phyloP scores from a whole-genome alignment of 305 asterid genomes.

The Fraxinus paxiana region DNA sequence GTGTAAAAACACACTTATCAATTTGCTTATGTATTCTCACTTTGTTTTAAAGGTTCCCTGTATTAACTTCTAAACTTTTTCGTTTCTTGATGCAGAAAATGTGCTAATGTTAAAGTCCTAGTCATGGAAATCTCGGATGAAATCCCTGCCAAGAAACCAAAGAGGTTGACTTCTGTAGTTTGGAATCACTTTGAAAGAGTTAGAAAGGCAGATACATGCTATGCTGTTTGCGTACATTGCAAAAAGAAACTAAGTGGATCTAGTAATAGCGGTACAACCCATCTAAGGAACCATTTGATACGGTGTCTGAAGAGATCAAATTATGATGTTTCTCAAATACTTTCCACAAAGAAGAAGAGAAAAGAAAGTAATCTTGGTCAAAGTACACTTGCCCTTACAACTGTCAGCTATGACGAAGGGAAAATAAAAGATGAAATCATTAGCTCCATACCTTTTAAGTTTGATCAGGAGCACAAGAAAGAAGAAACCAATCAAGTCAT shows the following conservation, averaged over 20 bases:
- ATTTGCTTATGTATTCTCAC: not conserved
- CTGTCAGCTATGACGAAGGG: slow-evolving; percentile 56
- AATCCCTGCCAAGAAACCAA: slow-evolving; percentile 71
- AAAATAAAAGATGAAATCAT: slow-evolving; percentile 59
- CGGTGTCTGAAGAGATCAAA: slow-evolving; percentile 90
- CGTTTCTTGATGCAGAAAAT: slow-evolving; percentile 29
- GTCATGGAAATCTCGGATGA: slow-evolving; percentile 68
- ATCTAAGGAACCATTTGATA: slow-evolving; percentile 80
- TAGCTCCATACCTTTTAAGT: slow-evolving; percentile 54
- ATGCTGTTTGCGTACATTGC: slow-evolving; percentile 91
- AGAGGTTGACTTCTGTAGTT: slow-evolving; percentile 88
- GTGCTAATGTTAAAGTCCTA: slow-evolving; percentile 18
- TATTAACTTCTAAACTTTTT: slow-evolving; percentile 16
- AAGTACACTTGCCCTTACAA: slow-evolving; percentile 39
- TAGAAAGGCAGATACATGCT: slow-evolving; percentile 73
- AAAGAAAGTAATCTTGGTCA: slow-evolving; percentile 61
- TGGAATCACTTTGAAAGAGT: slow-evolving; percentile 95
- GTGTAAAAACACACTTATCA: no score
- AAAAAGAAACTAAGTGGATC: slow-evolving; percentile 95
- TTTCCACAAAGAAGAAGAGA: slow-evolving; percentile 77
- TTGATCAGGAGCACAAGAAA: slow-evolving; percentile 57
- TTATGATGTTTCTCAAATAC: slow-evolving; percentile 81
- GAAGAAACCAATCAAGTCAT: slow-evolving; percentile 53
- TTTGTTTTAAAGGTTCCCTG: slow-evolving; percentile 14
- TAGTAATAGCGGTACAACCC: slow-evolving; percentile 96